phyloP scores from a whole-genome alignment of 768 basidiomycete species.

The Suillus occidentalis region DNA sequence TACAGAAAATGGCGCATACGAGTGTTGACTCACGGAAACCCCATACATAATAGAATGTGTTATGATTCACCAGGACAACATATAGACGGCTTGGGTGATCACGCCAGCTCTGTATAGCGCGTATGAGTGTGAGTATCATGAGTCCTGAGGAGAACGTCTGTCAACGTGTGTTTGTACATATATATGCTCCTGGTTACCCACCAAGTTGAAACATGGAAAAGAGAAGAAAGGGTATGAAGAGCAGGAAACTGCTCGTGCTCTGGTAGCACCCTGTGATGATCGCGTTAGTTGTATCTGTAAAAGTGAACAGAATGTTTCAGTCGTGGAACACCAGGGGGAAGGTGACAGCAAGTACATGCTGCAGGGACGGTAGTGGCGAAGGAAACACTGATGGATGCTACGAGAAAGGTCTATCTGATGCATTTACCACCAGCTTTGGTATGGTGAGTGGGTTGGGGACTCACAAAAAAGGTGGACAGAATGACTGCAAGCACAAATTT shows the following conservation, averaged over 20 bases:
- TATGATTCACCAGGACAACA: background rate
- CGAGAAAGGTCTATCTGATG: background rate
- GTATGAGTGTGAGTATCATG: background rate
- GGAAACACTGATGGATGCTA: background rate
- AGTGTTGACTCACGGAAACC: background rate
- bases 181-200: background rate
- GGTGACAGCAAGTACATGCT: background rate
- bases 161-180: background rate
- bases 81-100: background rate
- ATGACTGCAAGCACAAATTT: background rate
- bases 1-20: too few species aligned
- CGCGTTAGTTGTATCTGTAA: background rate
- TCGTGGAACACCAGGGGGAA: background rate
- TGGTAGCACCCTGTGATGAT: conserved; percentile 3
- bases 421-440: background rate
- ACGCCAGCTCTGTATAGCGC: background rate
- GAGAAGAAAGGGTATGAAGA: background rate
- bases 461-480: background rate
- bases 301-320: background rate
- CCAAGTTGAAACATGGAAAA: background rate
- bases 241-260: background rate
- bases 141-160: background rate
- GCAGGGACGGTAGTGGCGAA: background rate
- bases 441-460: background rate
- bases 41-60: background rate